Evolutionary conservation across 306 rosid genomes (phyloP).

Genomic region (Macrotyloma uniflorum): DNA sequence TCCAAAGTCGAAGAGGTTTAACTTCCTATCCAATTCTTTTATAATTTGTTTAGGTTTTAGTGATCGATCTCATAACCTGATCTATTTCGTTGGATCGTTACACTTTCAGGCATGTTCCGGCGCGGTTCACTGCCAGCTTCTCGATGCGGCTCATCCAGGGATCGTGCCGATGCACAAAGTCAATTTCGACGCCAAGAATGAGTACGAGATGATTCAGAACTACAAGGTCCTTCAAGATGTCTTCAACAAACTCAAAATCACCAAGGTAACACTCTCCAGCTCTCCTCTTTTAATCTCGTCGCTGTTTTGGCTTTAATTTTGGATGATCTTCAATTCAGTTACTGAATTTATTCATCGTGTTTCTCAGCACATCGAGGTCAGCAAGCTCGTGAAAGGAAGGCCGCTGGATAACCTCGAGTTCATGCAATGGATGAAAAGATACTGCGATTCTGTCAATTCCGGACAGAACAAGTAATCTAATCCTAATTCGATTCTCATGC

Average conservation of each 20-base stretch:
- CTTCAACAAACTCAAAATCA: conserved; percentile 88
- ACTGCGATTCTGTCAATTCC: conserved; percentile 81
- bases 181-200: conserved; percentile 90
- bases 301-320: background rate
- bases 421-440: conserved; percentile 97
- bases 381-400: conserved; percentile 89
- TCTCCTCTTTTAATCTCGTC: background rate
- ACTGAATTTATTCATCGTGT: background rate
- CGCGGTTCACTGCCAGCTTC: conserved; percentile 92
- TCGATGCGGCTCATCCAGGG: conserved; percentile 91
- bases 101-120: conserved; percentile 78
- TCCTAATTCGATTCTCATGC: background rate
- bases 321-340: background rate
- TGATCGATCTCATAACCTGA: background rate
- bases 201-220: conserved; percentile 98
- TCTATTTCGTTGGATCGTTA: background rate
- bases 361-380: conserved; percentile 82
- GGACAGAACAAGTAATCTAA: conserved; percentile 54
- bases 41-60: background rate
- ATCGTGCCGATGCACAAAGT: conserved; percentile 98
- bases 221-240: conserved; percentile 98
- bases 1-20: conserved; percentile 80
- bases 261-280: conserved; percentile 59
- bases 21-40: background rate
- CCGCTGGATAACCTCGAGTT: conserved; percentile 93